phyloP scores from a whole-genome alignment of 208 protist species.

The Leptomonas pyrrhocoris region DNA sequence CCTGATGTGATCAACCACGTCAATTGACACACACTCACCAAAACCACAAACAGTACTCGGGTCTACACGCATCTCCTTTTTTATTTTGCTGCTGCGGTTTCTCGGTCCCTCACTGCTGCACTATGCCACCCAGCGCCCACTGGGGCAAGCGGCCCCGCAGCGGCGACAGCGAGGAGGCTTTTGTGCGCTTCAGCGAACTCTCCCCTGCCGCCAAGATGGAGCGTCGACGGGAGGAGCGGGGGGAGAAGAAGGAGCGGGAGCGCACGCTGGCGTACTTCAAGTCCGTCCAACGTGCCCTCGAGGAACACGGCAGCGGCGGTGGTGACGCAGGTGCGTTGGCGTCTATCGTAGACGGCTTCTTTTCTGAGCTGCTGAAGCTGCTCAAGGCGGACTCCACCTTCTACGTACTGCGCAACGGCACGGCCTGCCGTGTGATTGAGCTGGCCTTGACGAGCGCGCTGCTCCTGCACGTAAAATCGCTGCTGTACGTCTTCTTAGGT shows the following conservation, averaged over 20 bases:
- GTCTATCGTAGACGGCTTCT: slow-evolving; percentile 87
- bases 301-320: slow-evolving; percentile 57
- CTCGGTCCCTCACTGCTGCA: too few relatives aligned
- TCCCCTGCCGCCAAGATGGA: slow-evolving; percentile 65
- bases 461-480: slow-evolving; percentile 85
- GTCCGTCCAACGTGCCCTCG: slow-evolving; percentile 74
- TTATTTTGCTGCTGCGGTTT: neutral
- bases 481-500: slow-evolving; percentile 85
- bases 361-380: slow-evolving; percentile 86
- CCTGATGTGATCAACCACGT: too few relatives aligned
- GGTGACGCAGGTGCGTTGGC: slow-evolving; percentile 59
- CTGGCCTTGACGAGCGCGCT: slow-evolving; percentile 66
- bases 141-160: slow-evolving; percentile 64
- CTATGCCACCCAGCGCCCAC: slow-evolving; percentile 30
- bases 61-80: too few relatives aligned
- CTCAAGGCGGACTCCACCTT: slow-evolving; percentile 73
- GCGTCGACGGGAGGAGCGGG: slow-evolving; percentile 72
- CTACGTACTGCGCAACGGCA: slow-evolving; percentile 78
- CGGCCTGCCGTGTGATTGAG: slow-evolving; percentile 88
- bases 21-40: too few relatives aligned
- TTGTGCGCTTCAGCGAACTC: slow-evolving; percentile 82
- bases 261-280: slow-evolving; percentile 87
- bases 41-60: too few relatives aligned
- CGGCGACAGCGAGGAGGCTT: slow-evolving; percentile 30
- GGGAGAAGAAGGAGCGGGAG: slow-evolving; percentile 87